phyloP scores from a whole-genome alignment of 2,329 filamentous ascomycete species.

The Metarhizium brunneum region DNA sequence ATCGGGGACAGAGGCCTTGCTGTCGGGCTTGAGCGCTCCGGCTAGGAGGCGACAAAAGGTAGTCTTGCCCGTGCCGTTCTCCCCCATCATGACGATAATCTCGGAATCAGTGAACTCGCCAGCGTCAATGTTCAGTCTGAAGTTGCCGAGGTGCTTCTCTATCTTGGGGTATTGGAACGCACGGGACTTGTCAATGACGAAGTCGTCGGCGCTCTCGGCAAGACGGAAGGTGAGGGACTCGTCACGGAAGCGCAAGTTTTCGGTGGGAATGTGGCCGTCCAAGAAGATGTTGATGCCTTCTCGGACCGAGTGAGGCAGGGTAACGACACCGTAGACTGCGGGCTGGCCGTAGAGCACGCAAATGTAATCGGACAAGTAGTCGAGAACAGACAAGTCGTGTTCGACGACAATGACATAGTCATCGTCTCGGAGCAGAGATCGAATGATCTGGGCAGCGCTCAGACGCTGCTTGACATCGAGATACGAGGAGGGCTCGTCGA shows the following conservation, averaged over 20 bases:
- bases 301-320: constrained; percentile 86
- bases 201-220: constrained; percentile 81
- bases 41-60: constrained; percentile 97
- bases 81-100: constrained; percentile 99
- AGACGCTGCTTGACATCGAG: constrained; percentile 99
- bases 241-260: constrained; percentile 96
- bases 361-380: constrained; percentile 97
- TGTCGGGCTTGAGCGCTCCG: constrained; percentile 86
- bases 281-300: constrained; percentile 99
- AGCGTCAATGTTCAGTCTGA: constrained; percentile 71
- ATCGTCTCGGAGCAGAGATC: constrained; percentile 75
- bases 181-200: constrained; percentile 71
- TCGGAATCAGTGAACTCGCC: constrained; percentile 96
- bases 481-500: constrained; percentile 97
- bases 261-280: constrained; percentile 94
- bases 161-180: constrained; percentile 83
- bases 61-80: constrained; percentile 98
- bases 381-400: constrained; percentile 96
- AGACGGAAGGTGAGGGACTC: constrained; percentile 95
- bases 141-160: constrained; percentile 86
- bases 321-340: constrained; percentile 95
- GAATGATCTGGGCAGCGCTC: constrained; percentile 83
- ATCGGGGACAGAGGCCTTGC: constrained; percentile 65
- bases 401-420: constrained; percentile 98
- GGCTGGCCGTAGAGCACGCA: constrained; percentile 95